Base-by-base conservation (phyloP, 2,329 filamentous ascomycete species). In the Exophiala dermatitidis region DNA sequence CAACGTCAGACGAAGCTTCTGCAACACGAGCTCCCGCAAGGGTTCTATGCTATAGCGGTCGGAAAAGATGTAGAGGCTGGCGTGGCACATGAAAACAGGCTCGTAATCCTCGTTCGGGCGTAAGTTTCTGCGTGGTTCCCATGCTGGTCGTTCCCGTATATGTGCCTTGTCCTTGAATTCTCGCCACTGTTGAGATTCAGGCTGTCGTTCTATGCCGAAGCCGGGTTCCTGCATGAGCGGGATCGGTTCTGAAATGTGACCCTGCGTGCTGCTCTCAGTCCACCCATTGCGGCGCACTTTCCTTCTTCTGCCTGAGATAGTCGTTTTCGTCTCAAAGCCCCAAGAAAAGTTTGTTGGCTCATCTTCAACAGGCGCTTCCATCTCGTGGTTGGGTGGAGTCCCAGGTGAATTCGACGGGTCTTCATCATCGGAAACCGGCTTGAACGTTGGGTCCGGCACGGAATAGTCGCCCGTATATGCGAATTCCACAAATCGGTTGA, bases 21-120 rank as follows among this genome's bases (percentile, higher is more conserved):
- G 50, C 1, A 70, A 50, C 19, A 64, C 62, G 4, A 70, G 59
- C 2, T 60, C 56, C 50, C 61, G 53, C n/a, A 74, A 64, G 2
- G 59, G 40, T 5, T 65, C 43, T 26, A 73, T 69, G 32, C 65
- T 61, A 56, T 72, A 72, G 47, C 65, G 69, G 51, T 76, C 69
- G 0, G 72, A 68, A 12, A 75, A 63, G 1, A 69, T 62, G 42
- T 71, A 73, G 3, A 74, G 56, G 26, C 62, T 63, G 1, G 68
- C 71, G 56, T 73, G 70, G n/a, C 62, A 65, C 4, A 74, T 61
- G 42, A 74, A 66, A 7, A 71, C 66, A n/a, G 62, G 59, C 0
- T 62, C 64, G 52, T 66, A 69, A 50, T 67, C 63, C 42, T 69
- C 58, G 6, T 44, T 36, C 2, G 47, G 43, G 8, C 53, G 30